Evolutionary conservation across 495 filamentous ascomycete genomes (phyloP), one percentile per base, ranked within the genome.

Genomic region (Apodospora peruviana): DNA sequence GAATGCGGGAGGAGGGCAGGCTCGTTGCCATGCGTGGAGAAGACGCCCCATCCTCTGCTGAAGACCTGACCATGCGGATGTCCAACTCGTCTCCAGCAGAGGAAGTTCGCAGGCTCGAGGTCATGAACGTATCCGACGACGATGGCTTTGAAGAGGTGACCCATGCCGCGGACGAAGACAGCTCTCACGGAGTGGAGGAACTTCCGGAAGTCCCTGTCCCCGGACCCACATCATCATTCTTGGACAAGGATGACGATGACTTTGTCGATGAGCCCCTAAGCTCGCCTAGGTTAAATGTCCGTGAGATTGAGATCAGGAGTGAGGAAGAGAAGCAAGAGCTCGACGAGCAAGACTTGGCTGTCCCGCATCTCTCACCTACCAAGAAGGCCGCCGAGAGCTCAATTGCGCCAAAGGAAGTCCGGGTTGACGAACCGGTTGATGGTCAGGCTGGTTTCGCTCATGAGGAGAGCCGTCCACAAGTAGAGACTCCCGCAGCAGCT

Each of bases 71-170:
- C 16, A 69, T 79, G 71, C 51, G 68, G 52, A 70, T 66, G 59
- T 70, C 64, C 40, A 68, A 73, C 37, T 62, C 73, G 19, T 68
- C 71, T 1, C 66, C 69, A 4, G 66, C 70, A 5, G 77, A 79
- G 40, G 75, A 75, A 32, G 64, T 66, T 35, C 78, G 75, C 25
- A 78, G 65, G 40, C 76, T 84, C 20, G 90, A 87, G 52, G 78
- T 89, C 3, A 82, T 85, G 27, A 93, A 88, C 55, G 81, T 75
- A 16, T 83, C 81, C 10, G 93, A 96, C 47, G 91, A 96, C 46
- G 91, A 97, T 60, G 90, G 88, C 0, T 98, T 96, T 57, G 93
- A 98, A 64, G 89, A 96, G 64, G 90, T 98, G 17, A 79, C 80
- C 16, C 79, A 83, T 44, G 77, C 80, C 17, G 79, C 80, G 2